phyloP scores from a whole-genome alignment of 2,329 filamentous ascomycete genomes.

The Pseudogymnoascus sp. region DNA sequence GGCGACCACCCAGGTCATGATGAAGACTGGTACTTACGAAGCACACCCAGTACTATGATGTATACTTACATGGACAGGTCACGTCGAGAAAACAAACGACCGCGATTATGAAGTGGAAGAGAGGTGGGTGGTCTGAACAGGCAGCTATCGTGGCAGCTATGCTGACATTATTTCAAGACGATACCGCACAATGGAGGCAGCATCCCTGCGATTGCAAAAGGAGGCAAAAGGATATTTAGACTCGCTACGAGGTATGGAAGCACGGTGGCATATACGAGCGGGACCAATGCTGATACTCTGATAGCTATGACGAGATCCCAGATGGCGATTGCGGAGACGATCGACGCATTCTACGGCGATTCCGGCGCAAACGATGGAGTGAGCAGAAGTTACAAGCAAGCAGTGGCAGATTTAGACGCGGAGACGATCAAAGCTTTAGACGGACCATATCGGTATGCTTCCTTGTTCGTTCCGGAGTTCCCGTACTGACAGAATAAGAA shows the following conservation, averaged over 20 bases:
- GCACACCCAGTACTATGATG: background rate
- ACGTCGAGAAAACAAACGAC: slow-evolving; percentile 98
- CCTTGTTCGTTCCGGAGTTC: background rate
- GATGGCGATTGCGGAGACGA: slow-evolving; percentile 98
- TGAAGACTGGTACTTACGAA: slow-evolving; percentile 74
- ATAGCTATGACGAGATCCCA: slow-evolving; percentile 96
- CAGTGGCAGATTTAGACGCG: slow-evolving; percentile 92
- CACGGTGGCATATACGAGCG: background rate
- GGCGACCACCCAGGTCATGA: slow-evolving; percentile 99
- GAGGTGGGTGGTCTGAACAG: slow-evolving; percentile 45
- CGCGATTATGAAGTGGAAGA: slow-evolving; percentile 98
- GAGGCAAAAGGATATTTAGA: slow-evolving; percentile 98
- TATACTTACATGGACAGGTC: slow-evolving; percentile 47
- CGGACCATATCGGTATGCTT: slow-evolving; percentile 73
- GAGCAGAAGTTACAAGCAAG: slow-evolving; percentile 94
- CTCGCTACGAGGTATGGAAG: slow-evolving; percentile 69
- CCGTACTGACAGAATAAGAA: slow-evolving; percentile 41
- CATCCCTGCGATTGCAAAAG: slow-evolving; percentile 86
- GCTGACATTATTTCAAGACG: slow-evolving; percentile 44
- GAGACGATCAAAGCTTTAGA: slow-evolving; percentile 98
- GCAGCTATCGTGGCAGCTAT: slow-evolving; percentile 4
- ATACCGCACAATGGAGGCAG: slow-evolving; percentile 95
- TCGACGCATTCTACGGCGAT: slow-evolving; percentile 98
- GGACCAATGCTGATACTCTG: slow-evolving; percentile 10
- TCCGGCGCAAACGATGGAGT: slow-evolving; percentile 92